These are phyloP conservation scores for Pueraria montana DNA, from an alignment of 306 rosid species.

Conservation along the genomic window DNA sequence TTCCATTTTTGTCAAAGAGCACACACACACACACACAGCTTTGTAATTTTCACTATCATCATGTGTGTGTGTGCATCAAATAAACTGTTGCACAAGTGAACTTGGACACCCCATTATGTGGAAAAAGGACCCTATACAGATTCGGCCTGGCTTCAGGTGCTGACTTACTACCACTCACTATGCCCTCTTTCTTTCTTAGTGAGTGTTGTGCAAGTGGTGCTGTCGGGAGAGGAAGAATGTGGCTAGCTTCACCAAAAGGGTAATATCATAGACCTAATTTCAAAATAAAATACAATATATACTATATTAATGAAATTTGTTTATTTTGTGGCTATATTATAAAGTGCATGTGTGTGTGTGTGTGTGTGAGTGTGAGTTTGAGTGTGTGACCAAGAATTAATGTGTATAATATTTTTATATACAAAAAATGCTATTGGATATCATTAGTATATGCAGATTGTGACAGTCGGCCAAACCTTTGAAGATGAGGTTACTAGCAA, in stretches of 20 bases:
- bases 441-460: constrained; percentile 4
- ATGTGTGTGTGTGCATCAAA: background rate
- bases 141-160: constrained; percentile 33
- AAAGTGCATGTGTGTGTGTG: background rate
- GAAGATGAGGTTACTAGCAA: background rate
- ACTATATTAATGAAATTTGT: background rate
- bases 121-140: constrained; percentile 47
- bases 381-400: background rate
- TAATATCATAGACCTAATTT: background rate
- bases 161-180: constrained; percentile 54
- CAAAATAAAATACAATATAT: background rate
- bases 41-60: constrained; percentile 9
- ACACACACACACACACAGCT: background rate
- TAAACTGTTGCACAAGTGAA: constrained; percentile 32
- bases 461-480: constrained; percentile 57
- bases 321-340: background rate
- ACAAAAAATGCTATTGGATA: background rate
- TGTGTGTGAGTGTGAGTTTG: no score
- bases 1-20: constrained; percentile 53
- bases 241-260: background rate
- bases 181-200: constrained; percentile 1
- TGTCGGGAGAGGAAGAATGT: constrained; percentile 33
- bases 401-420: background rate
- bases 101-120: constrained; percentile 49
- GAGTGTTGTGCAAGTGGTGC: constrained; percentile 46